Conservation (phyloP, 2,329 filamentous ascomycete species). For the Clarireedia hainanense region DNA sequence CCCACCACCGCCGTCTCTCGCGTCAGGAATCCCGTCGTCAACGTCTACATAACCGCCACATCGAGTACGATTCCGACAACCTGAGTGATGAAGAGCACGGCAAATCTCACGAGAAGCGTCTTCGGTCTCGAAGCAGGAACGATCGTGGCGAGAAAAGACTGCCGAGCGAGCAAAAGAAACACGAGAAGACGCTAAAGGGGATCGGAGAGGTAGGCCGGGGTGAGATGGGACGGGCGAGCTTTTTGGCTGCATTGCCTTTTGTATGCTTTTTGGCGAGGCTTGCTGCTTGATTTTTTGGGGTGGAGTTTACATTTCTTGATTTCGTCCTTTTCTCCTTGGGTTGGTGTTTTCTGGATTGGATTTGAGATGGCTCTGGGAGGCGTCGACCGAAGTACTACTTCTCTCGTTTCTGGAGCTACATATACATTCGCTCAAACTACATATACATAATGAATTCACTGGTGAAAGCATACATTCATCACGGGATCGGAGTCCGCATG, state of each 20-base stretch:
- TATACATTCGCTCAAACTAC: too few species aligned
- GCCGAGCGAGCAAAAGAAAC: background rate
- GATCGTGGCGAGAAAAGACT: background rate
- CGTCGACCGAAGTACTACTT: too few species aligned
- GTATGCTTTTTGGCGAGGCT: constrained; percentile 1
- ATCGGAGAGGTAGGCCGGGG: background rate
- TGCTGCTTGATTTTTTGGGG: background rate
- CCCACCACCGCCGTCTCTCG: background rate
- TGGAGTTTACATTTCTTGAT: too few species aligned
- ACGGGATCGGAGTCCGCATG: background rate
- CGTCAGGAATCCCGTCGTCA: background rate
- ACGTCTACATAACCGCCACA: background rate
- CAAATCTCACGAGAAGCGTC: background rate
- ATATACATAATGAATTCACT: too few species aligned
- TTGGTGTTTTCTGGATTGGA: background rate
- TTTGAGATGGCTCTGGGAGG: too few species aligned
- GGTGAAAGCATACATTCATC: background rate
- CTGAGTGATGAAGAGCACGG: background rate
- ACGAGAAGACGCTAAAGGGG: background rate
- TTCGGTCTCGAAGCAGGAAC: background rate
- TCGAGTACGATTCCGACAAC: constrained; percentile 3
- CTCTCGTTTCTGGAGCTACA: too few species aligned
- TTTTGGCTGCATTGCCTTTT: background rate
- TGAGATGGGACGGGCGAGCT: constrained; percentile 2
- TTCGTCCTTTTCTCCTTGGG: background rate